Percentiles rank a stretch among this genome's conserved stretches.
phyloP scores from a whole-genome alignment of 371 early-diverging fungal species.

The Mortierella sp. region DNA sequence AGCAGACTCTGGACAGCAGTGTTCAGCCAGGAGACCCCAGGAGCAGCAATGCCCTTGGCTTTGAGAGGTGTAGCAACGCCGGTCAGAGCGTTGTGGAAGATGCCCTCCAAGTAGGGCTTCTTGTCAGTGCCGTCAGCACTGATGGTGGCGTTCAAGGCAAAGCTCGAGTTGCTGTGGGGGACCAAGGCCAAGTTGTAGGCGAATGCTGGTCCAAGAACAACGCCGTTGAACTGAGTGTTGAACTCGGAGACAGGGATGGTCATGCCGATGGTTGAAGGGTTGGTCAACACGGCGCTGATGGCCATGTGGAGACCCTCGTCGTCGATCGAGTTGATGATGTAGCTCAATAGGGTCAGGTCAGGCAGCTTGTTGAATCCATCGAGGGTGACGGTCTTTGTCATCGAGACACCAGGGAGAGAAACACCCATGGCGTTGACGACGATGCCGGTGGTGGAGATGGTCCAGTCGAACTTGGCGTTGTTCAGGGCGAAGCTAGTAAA shows the following conservation, averaged over 20 bases:
- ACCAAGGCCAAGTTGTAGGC: no score
- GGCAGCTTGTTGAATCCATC: constrained; percentile 61
- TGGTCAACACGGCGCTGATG: constrained; percentile 37
- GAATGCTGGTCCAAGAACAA: constrained; percentile 34
- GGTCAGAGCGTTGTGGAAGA: no score
- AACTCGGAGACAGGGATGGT: constrained; percentile 42
- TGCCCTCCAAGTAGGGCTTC: no score
- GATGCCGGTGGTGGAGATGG: constrained; percentile 61
- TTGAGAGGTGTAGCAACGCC: no score
- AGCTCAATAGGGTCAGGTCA: constrained; percentile 19
- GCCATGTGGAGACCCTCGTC: constrained; percentile 43
- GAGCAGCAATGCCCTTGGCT: no score
- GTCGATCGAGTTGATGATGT: constrained; percentile 40
- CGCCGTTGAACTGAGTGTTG: constrained; percentile 35
- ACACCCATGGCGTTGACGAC: constrained; percentile 69
- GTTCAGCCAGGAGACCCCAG: no score
- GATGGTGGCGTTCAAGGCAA: no score
- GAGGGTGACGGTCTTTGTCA: constrained; percentile 68
- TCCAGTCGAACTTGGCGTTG: constrained; percentile 69
- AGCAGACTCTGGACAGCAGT: no score
- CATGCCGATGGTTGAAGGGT: constrained; percentile 59
- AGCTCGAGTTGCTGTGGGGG: no score
- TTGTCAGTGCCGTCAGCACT: no score
- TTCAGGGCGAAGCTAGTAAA: constrained; percentile 67
- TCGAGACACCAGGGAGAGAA: constrained; percentile 65